phyloP scores from a whole-genome alignment of 495 filamentous ascomycete species.

The Penicillium cataractarum region DNA sequence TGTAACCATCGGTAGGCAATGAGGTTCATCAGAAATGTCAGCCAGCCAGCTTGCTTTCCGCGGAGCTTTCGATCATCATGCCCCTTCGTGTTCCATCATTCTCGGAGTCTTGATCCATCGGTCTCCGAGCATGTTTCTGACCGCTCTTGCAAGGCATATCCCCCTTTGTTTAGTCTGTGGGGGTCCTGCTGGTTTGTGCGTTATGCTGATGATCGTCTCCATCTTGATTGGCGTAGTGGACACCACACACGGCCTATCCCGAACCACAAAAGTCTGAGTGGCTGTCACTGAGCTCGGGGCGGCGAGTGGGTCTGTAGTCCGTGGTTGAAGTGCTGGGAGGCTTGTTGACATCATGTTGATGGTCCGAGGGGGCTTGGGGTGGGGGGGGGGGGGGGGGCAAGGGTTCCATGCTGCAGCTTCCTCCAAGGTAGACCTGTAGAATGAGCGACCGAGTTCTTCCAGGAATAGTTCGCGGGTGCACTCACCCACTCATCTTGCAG shows the following conservation, averaged over 20 bases:
- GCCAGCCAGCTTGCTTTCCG: conserved; percentile 20
- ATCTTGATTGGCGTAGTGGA: conserved; percentile 14
- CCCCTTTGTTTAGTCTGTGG: background rate
- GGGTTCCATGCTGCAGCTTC: conserved; percentile 4
- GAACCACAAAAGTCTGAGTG: conserved; percentile 7
- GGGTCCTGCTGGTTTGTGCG: background rate
- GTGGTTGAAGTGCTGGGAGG: conserved; percentile 8
- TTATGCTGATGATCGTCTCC: conserved; percentile 7
- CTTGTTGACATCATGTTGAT: conserved; percentile 25
- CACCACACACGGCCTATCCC: background rate
- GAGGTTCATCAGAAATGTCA: conserved; percentile 30
- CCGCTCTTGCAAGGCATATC: conserved; percentile 14
- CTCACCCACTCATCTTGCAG: conserved; percentile 9
- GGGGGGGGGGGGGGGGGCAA: too few relatives aligned
- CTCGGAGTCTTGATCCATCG: conserved; percentile 8
- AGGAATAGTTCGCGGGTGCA: conserved; percentile 2
- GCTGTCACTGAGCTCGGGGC: conserved; percentile 16
- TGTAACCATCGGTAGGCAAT: conserved; percentile 30
- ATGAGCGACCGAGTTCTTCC: background rate
- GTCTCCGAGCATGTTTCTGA: conserved; percentile 20
- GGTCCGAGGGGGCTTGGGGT: conserved; percentile 8
- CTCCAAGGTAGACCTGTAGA: background rate
- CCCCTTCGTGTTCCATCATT: background rate
- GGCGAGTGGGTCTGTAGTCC: conserved; percentile 10
- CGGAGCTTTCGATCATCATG: conserved; percentile 13